Evolutionary conservation across 1,284 basidiomycete genomes (phyloP).

Genomic region (Phlebopus sp.): DNA sequence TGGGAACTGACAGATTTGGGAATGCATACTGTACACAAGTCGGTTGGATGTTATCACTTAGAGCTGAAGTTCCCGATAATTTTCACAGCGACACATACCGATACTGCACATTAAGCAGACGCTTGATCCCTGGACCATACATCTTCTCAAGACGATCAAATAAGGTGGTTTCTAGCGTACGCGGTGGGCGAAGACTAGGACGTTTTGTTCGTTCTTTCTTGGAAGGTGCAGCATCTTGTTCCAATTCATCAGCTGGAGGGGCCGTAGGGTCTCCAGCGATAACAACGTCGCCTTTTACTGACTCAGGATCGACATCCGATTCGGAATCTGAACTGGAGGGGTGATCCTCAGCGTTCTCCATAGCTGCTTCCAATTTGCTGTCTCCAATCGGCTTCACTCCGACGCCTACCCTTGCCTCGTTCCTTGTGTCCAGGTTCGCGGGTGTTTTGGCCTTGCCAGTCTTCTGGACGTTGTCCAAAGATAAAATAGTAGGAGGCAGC

Average conservation of each 20-base stretch:
- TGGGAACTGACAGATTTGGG: constrained; percentile 84
- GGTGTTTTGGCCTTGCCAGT: constrained; percentile 15
- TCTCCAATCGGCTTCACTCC: not conserved
- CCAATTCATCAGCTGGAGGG: constrained; percentile 7
- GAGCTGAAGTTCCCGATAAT: not conserved
- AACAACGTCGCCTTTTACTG: constrained; percentile 20
- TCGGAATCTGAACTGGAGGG: constrained; percentile 9
- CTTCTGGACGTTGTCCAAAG: constrained; percentile 43
- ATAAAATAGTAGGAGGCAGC: constrained; percentile 90
- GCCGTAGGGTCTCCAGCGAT: constrained; percentile 18
- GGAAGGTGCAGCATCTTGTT: constrained; percentile 14
- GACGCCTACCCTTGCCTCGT: not conserved
- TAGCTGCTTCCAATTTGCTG: not conserved
- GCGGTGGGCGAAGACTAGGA: constrained; percentile 56
- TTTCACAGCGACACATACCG: constrained; percentile 48
- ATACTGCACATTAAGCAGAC: constrained; percentile 85
- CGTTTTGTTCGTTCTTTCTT: constrained; percentile 20
- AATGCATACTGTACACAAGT: constrained; percentile 72
- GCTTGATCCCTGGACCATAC: constrained; percentile 82
- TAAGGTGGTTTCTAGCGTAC: constrained; percentile 82
- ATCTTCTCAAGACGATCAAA: constrained; percentile 89
- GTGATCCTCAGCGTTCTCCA: constrained; percentile 3
- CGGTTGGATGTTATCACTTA: constrained; percentile 1
- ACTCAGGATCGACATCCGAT: constrained; percentile 18
- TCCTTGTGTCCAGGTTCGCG: not conserved